Conservation (phyloP, 495 filamentous ascomycete genomes). For the Bathelium albidoporum region DNA sequence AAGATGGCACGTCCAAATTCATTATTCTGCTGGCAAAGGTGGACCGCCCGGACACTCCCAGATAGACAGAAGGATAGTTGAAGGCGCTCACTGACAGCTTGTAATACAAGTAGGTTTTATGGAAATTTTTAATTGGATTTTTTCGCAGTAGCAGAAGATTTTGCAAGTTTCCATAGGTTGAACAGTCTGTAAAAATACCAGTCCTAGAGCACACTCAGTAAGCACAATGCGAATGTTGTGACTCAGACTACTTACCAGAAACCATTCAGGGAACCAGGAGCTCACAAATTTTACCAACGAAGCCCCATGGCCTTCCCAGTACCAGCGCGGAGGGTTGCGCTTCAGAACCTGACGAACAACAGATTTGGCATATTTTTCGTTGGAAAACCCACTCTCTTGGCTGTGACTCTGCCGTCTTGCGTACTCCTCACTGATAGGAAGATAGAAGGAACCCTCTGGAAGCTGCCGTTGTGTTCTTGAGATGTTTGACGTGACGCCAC, state of each 20-base stretch:
- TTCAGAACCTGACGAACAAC: conserved; percentile 47
- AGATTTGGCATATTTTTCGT: conserved; percentile 43
- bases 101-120: neutral
- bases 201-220: conserved; percentile 4
- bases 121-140: conserved; percentile 8
- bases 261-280: conserved; percentile 31
- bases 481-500: conserved; percentile 51
- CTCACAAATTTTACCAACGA: conserved; percentile 42
- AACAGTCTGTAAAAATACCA: conserved; percentile 13
- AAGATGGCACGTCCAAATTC: too few species aligned
- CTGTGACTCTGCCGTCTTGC: conserved; percentile 43
- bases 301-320: conserved; percentile 43
- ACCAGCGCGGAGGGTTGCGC: conserved; percentile 37
- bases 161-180: conserved; percentile 18
- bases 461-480: conserved; percentile 42
- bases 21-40: too few species aligned
- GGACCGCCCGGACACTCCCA: too few species aligned
- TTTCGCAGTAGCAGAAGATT: conserved; percentile 1
- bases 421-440: conserved; percentile 43
- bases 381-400: conserved; percentile 45
- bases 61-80: neutral
- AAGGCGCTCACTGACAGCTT: neutral
- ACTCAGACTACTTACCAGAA: conserved; percentile 16
- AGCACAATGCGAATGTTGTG: neutral
- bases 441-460: conserved; percentile 40